Percentiles rank a stretch among this genome's conserved stretches.
phyloP scores from a whole-genome alignment of 495 filamentous ascomycete species.

The Penicillium coffeae region DNA sequence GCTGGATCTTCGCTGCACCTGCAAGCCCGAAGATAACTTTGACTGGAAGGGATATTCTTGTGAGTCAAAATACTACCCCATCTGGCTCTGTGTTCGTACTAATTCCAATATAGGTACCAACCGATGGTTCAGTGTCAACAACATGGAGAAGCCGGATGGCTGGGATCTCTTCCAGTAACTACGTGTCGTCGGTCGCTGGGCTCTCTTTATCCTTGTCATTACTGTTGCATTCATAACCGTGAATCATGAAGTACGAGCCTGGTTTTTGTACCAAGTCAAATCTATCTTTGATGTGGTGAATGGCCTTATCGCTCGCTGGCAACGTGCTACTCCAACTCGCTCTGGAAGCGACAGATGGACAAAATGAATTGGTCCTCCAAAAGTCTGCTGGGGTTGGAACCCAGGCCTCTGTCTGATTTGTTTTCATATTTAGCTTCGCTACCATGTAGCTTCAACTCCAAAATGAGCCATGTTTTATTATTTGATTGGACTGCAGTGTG shows the following conservation, averaged over 20 bases:
- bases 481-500: constrained; percentile 14
- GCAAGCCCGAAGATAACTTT: constrained; percentile 95
- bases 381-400: neutral
- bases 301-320: constrained; percentile 7
- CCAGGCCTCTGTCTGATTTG: neutral
- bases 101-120: constrained; percentile 58
- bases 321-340: constrained; percentile 5
- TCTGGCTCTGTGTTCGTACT: constrained; percentile 1
- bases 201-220: constrained; percentile 15
- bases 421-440: neutral
- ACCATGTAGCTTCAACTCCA: neutral
- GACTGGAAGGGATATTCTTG: constrained; percentile 98
- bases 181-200: constrained; percentile 16
- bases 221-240: constrained; percentile 16
- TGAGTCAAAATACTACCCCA: constrained; percentile 44
- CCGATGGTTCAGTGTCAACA: constrained; percentile 77
- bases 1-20: constrained; percentile 81
- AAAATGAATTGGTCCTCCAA: no score
- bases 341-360: constrained; percentile 10
- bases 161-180: constrained; percentile 64
- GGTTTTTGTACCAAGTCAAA: constrained; percentile 5
- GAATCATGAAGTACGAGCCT: constrained; percentile 20
- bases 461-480: constrained; percentile 22
- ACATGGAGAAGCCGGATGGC: constrained; percentile 74
- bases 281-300: constrained; percentile 7